Base-by-base conservation (phyloP, 2,329 filamentous ascomycete genomes). In the Monilinia polystroma region DNA sequence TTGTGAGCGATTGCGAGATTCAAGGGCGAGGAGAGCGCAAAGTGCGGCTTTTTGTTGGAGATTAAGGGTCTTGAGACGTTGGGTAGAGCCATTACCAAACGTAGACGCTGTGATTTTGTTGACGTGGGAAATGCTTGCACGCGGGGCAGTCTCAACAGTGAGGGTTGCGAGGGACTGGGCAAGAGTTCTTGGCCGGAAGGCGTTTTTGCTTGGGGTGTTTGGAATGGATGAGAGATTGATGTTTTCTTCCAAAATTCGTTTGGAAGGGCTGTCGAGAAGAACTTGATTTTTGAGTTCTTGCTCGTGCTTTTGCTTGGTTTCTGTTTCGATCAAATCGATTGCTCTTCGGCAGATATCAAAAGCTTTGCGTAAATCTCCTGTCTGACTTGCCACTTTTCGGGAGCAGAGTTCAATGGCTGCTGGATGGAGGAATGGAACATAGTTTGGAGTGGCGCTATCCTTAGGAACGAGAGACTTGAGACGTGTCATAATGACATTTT, bases 1-100 rank as follows among this genome's bases (percentile, higher is more conserved):
- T 66, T 81, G 79, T 64, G 80, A 80, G 59, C 86, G 83, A 71
- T 86, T 89, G 70, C 87, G 87, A 73, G 90, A 91, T 77, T 97
- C 93, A n/a, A 95, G 86, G 2, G 92, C 92, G 51, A 94, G 84
- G 18, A 99, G 83, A 0, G 94, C 87, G 79, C 95, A 99, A 12
- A 99, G 83, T 0, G 94, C 93, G 4, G 94, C 95, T 78, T 97
- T 98, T 78, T 99, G 95, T 76, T 99, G 96, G 2, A 99, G 84
- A 76, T 98, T 99, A 66, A 99, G 85, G 5, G 89, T 88, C 77
- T 91, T 90, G 18, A 99, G 86, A 67, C 95, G 87, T 73, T 97
- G 92, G 16, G 84, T 86, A 1, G 93, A 90, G 47, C 93, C 93
- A 73, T 97, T 94, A 76, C 91, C 92, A 78, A 99, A 97, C 1